Conservation (phyloP, 2,329 filamentous ascomycete genomes). For the Cryphonectria radicalis region DNA sequence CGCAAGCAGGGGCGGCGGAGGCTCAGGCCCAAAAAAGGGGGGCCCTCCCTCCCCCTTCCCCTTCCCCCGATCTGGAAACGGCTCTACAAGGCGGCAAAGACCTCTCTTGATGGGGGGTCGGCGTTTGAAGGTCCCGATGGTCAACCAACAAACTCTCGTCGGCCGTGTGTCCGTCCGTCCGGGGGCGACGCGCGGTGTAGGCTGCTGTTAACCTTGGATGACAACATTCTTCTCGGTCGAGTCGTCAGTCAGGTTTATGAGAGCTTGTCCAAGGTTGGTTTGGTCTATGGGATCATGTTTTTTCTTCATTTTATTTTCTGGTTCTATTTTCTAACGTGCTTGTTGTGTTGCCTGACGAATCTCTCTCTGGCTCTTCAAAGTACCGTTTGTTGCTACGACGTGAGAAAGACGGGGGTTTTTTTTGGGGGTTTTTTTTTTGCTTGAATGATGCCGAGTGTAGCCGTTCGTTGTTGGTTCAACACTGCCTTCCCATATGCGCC, state of each 20-base stretch:
- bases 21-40: background rate
- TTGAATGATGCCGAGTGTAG: background rate
- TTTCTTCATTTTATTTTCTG: background rate
- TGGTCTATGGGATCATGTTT: background rate
- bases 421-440: no score
- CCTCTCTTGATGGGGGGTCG: background rate
- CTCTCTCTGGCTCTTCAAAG: background rate
- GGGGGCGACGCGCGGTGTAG: background rate
- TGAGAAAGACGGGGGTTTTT: background rate
- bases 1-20: background rate
- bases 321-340: conserved; percentile 1
- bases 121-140: background rate
- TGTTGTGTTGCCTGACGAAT: background rate
- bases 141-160: background rate
- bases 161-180: background rate
- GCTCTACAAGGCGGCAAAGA: background rate
- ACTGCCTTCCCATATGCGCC: background rate
- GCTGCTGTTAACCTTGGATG: background rate
- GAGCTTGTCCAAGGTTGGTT: background rate
- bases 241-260: background rate
- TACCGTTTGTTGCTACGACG: background rate
- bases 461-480: background rate
- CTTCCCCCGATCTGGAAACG: background rate
- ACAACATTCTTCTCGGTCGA: background rate
- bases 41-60: background rate